A percentile compares a stretch with the other conserved stretches of the same genome.
phyloP scores from a whole-genome alignment of 257 asterid species.

The Penstemon davidsonii region DNA sequence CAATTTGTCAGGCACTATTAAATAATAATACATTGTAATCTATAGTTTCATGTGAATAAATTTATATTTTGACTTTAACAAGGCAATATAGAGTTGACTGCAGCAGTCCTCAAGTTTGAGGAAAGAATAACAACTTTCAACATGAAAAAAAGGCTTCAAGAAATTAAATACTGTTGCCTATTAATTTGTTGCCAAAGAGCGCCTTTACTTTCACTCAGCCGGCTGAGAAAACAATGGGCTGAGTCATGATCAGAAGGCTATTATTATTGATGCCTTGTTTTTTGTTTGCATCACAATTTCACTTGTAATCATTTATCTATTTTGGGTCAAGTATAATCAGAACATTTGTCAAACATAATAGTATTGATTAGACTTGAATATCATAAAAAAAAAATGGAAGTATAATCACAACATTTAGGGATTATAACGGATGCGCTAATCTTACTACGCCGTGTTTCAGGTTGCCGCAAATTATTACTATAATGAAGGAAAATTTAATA shows the following conservation, averaged over 20 bases:
- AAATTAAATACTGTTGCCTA: too few relatives aligned
- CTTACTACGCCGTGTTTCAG: too few relatives aligned
- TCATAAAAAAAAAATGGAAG: too few relatives aligned
- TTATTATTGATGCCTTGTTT: conserved; percentile 2
- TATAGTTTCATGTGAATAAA: background rate
- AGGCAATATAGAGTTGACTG: background rate
- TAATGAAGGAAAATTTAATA: too few relatives aligned
- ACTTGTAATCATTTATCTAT: background rate
- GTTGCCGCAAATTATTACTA: too few relatives aligned
- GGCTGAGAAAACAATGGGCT: conserved; percentile 34
- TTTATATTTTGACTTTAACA: conserved; percentile 1
- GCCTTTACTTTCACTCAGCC: conserved; percentile 26
- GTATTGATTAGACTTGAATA: too few relatives aligned
- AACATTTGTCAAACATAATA: background rate
- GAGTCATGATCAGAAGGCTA: background rate
- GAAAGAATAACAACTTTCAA: too few relatives aligned
- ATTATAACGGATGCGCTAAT: too few relatives aligned
- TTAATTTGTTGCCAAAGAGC: background rate
- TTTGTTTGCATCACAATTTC: conserved; percentile 12
- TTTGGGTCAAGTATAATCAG: background rate
- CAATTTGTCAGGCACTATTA: background rate
- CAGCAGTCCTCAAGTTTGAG: too few relatives aligned
- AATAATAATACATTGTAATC: background rate
- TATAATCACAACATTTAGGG: too few relatives aligned
- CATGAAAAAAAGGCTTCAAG: too few relatives aligned